Evolutionary conservation across 164 flowering plant species (phyloP).

Genomic region (Warburgia ugandensis): DNA sequence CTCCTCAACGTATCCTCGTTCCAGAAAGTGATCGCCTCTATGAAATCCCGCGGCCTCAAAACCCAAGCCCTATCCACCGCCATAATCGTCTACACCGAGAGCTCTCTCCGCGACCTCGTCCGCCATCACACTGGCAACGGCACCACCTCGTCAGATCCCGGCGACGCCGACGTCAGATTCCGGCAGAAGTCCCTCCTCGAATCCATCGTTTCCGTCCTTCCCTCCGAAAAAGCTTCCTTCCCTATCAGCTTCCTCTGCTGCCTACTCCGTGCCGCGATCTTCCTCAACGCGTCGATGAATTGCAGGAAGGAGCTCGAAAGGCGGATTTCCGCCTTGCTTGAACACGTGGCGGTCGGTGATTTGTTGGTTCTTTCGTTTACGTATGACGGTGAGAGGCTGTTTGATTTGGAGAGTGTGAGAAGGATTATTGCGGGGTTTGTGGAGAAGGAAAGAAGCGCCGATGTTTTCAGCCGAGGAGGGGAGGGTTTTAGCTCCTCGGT

Average conservation of each 20-base stretch:
- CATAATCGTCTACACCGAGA: conserved; percentile 64
- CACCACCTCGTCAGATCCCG: conserved; percentile 16
- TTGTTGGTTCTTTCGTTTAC: conserved; percentile 61
- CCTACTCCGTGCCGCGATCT: conserved; percentile 69
- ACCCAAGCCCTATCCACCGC: conserved; percentile 48
- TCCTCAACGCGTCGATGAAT: conserved; percentile 32
- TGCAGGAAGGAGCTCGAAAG: conserved; percentile 78
- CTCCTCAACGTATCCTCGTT: conserved; percentile 44
- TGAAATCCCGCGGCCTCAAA: conserved; percentile 66
- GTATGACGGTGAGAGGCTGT: conserved; percentile 71
- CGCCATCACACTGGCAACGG: conserved; percentile 56
- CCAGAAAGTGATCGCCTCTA: conserved; percentile 37
- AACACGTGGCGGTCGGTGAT: conserved; percentile 77
- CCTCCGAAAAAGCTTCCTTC: conserved; percentile 57
- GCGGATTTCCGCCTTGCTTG: conserved; percentile 52
- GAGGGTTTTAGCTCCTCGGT: conserved; percentile 26
- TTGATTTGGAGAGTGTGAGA: conserved; percentile 81
- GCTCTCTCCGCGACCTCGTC: conserved; percentile 54
- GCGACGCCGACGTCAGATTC: conserved; percentile 19
- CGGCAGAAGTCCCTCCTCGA: conserved; percentile 37
- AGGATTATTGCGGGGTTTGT: conserved; percentile 56
- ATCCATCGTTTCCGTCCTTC: conserved; percentile 53
- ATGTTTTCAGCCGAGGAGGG: conserved; percentile 38
- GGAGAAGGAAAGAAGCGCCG: conserved; percentile 58
- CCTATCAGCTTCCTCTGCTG: conserved; percentile 73